Conservation (phyloP, 768 basidiomycete species). For the Amanita fuliginea region DNA sequence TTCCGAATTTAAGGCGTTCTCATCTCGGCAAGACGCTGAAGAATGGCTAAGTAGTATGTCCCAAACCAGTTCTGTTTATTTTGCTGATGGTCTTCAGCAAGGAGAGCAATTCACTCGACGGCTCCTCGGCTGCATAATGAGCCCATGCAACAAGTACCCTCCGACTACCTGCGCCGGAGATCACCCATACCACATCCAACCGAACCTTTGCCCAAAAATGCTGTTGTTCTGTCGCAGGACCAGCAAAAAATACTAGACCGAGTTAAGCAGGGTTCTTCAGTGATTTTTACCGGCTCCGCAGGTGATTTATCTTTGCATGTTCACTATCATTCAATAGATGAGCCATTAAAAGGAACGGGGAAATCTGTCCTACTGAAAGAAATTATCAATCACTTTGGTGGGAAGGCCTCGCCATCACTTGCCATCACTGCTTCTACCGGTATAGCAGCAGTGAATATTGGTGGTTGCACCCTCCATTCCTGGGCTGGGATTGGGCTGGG, state of each 20-base stretch:
- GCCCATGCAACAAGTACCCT: not conserved
- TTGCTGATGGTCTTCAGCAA: not conserved
- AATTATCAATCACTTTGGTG: conserved; percentile 45
- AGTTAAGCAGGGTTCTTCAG: conserved; percentile 50
- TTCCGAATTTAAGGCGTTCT: conserved; percentile 44
- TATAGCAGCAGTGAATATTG: conserved; percentile 76
- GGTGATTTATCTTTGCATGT: conserved; percentile 27
- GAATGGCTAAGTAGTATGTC: conserved; percentile 33
- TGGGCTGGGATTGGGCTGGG: conserved; percentile 79
- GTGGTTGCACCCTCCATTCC: conserved; percentile 71
- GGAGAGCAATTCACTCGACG: not conserved
- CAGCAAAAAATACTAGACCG: conserved; percentile 35
- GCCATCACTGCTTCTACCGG: conserved; percentile 76
- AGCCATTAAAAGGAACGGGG: conserved; percentile 45
- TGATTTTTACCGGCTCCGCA: conserved; percentile 85
- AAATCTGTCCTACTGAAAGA: conserved; percentile 75
- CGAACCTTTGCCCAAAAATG: conserved; percentile 5
- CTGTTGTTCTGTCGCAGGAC: conserved; percentile 36
- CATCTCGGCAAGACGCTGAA: conserved; percentile 31
- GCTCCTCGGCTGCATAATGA: not conserved
- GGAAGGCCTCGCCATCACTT: conserved; percentile 22
- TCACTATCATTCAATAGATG: not conserved
- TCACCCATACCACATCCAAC: not conserved
- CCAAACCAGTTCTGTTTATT: conserved; percentile 1
- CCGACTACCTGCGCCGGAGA: not conserved